Base-by-base conservation (phyloP, 2,329 filamentous ascomycete genomes). In the Tolypocladium cylindrosporum region DNA sequence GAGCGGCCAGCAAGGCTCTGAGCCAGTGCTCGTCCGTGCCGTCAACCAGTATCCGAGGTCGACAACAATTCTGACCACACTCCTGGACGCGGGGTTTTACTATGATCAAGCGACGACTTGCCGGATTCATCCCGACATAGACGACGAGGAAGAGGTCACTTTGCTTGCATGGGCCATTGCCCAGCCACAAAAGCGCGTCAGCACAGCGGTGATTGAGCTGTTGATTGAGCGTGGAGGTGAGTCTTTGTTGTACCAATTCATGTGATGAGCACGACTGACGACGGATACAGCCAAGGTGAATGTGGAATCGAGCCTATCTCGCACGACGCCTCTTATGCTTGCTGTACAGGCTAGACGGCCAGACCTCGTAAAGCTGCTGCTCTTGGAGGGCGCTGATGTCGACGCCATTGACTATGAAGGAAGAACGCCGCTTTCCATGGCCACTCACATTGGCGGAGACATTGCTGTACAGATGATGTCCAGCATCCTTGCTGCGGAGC, bases 161-260 rank as follows among this genome's bases (percentile, higher is more conserved):
- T 72, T 85, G 2, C 70, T 88, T 9, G 72, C 80, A 55, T 88
- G 85, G 85, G 78, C 82, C 0, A 73, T 88, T 55, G 71, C 82
- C 8, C 83, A 87, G 61, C 81, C 82, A 0, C 82, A 86, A 61
- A 87, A 87, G 67, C 79, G 78, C 60, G 76, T 87, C 55, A 85
- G 82, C 67, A 82, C 79, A 40, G 68, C 73, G 5, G 71, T 87
- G 50, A 80, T 89, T 57, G 74, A 80, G 61, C 68, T 83, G 54
- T 72, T 88, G 24, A 70, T 88, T n/a, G 71, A 64, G 66, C 76
- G 61, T 65, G 78, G 54, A 53, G 70, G 72, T 73, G 63, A 68
- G 72, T 66, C 21, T 45, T 14, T 10, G 11, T 21, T 2, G 14
- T 11, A 6, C 36, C 21, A 27, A 61, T 63, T 58, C 59, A 40